These are phyloP conservation scores for Leptographium radiaticola DNA, from an alignment of 2,329 filamentous ascomycete genomes.

Conservation along the genomic window DNA sequence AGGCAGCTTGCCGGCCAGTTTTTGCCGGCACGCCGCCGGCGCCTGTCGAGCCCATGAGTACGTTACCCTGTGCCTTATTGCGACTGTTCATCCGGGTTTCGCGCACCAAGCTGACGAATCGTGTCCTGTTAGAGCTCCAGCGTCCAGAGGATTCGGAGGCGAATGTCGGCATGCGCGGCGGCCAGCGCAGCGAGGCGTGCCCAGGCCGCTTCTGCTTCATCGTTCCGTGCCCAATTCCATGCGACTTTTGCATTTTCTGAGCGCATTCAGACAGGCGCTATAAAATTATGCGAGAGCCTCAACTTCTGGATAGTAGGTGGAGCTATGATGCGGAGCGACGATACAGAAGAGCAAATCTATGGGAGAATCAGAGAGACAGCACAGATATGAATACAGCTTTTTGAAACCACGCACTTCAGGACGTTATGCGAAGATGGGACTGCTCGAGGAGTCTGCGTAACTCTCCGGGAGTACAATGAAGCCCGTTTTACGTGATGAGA, in stretches of 20 bases:
- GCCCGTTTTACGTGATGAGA: no score
- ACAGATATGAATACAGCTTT: no score
- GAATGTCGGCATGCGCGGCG: slow-evolving; percentile 3
- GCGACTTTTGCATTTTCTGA: slow-evolving; percentile 24
- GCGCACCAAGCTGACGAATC: background rate
- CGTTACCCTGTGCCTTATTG: background rate
- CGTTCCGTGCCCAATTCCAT: slow-evolving; percentile 24
- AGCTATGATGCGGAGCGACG: no score
- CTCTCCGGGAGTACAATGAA: no score
- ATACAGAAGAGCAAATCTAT: no score
- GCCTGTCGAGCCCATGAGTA: slow-evolving; percentile 2
- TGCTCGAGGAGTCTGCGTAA: no score
- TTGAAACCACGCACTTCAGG: no score
- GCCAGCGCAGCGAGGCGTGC: slow-evolving; percentile 14
- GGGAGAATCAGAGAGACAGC: no score
- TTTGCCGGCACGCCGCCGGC: background rate
- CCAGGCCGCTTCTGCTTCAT: slow-evolving; percentile 27
- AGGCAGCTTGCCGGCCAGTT: background rate
- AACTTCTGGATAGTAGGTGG: no score
- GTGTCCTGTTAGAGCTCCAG: background rate
- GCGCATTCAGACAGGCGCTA: background rate
- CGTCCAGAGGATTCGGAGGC: background rate
- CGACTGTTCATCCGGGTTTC: no score
- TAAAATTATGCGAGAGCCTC: background rate
- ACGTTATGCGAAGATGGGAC: no score